Evolutionary conservation across 345 rosid species (phyloP), one percentile per base, ranked within the genome.

Genomic region (Heritiera fomes): DNA sequence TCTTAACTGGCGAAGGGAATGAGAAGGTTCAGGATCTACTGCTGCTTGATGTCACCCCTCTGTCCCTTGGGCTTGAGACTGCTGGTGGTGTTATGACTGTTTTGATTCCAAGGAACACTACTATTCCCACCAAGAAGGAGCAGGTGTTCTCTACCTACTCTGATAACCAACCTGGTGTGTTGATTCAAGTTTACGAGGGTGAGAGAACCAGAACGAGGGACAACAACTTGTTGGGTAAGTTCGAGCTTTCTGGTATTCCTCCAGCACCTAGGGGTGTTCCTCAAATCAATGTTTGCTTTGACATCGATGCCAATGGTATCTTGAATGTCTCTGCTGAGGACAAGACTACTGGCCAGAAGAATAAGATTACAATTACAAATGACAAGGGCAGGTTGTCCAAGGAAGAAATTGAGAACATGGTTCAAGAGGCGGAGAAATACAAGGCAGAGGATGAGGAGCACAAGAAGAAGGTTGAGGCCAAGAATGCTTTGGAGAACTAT

Each of bases 241-340:
- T 91, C 0, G 93, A 91, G 85, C 92, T 91, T 6, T 91, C 93
- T 1, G 95, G 95, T 40, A 91, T 91, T 72, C 95, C 93, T 72
- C 95, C 95, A 1, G 95, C 95, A 2, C 95, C 95, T 2, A 86
- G 95, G 77, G 93, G 93, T 65, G 93, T 91, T 46, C 95, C 95
- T 28, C 92, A 34, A 34, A 34, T 34, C 38, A 34, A 34, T 34
- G 38, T 34, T 34, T 34, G 38, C 38, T 34, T 34, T 0, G 95
- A 91, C 76, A 91, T 91, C 3, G 95, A 91, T 72, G 95, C 92
- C 20, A 91, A 91, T 0, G 93, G 92, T 68, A 91, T 91, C 78
- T 82, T 91, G 74, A 91, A 91, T n/a, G 95, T 91, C 77, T 90
- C 93, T 0, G 95, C 95, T 0, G 95, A 90, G 74, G 95, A 90